Percentiles rank a stretch among this genome's conserved stretches.
Conservation (phyloP, 73 alveolate species). For the Stentor roeselii region DNA sequence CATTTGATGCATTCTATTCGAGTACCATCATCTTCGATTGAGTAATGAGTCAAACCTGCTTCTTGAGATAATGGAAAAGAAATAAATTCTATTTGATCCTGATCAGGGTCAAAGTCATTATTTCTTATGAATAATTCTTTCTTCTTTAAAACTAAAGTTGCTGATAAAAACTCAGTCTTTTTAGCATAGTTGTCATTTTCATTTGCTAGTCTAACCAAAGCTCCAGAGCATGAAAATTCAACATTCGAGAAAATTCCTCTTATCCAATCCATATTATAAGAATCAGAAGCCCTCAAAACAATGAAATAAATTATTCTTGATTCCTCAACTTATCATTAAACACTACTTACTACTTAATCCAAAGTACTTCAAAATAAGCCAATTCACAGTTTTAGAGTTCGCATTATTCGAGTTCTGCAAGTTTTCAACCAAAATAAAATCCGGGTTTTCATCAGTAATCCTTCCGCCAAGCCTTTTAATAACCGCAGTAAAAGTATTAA, state of each 20-base stretch:
- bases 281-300: not conserved
- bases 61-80: not conserved
- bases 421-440: not conserved
- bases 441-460: not conserved
- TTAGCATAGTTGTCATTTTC: slow-evolving; percentile 1
- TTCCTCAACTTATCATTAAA: too few relatives aligned
- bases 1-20: slow-evolving; percentile 1
- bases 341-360: too few relatives aligned
- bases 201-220: not conserved
- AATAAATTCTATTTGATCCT: not conserved
- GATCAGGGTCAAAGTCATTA: slow-evolving; percentile 6
- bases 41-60: not conserved
- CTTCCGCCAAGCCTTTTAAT: not conserved
- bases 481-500: not conserved
- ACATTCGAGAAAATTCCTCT: not conserved
- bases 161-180: not conserved
- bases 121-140: not conserved
- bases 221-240: not conserved
- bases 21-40: not conserved
- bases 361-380: not conserved
- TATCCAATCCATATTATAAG: slow-evolving; percentile 17
- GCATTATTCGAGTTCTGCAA: not conserved
- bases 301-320: not conserved
- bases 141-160: not conserved
- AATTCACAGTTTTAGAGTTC: not conserved